Percentiles rank a stretch among this genome's conserved stretches.
Evolutionary conservation across 345 rosid genomes (phyloP).

Genomic region (Salix udensis): DNA sequence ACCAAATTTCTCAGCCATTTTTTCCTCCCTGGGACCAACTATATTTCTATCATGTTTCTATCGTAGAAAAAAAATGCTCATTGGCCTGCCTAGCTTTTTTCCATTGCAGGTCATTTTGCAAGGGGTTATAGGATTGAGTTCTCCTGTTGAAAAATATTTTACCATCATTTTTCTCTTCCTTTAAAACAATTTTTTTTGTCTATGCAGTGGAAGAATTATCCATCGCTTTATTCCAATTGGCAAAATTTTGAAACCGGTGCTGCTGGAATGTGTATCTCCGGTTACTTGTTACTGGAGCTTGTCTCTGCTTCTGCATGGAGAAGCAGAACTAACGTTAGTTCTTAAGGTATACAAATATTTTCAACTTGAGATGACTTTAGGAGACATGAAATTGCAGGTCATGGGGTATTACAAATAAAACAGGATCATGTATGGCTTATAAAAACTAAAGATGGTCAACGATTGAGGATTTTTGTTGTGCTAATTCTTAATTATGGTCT

Average conservation of each 20-base stretch:
- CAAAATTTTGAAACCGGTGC: constrained; percentile 76
- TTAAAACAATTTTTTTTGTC: not conserved
- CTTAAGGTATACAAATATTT: constrained; percentile 49
- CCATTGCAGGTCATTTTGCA: not conserved
- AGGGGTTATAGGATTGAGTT: not conserved
- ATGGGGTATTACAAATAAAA: not conserved
- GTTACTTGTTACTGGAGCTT: constrained; percentile 86
- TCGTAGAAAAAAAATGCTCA: not conserved
- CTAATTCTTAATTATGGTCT: not conserved
- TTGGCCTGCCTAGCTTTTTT: not conserved
- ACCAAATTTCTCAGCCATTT: not conserved
- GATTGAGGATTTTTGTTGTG: not conserved
- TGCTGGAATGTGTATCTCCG: constrained; percentile 72
- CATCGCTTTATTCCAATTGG: constrained; percentile 64
- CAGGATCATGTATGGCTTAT: not conserved
- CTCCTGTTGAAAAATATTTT: not conserved
- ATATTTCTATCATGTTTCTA: not conserved
- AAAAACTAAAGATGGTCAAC: not conserved
- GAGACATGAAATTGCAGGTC: not conserved
- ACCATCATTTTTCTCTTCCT: not conserved
- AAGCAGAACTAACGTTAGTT: constrained; percentile 59
- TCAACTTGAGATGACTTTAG: not conserved
- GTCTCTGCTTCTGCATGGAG: constrained; percentile 56
- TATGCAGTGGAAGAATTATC: constrained; percentile 52
- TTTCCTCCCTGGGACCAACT: constrained; percentile 1